Base-by-base conservation (phyloP, 2,329 filamentous ascomycete species). In the Stagonosporopsis chrysanthemi region DNA sequence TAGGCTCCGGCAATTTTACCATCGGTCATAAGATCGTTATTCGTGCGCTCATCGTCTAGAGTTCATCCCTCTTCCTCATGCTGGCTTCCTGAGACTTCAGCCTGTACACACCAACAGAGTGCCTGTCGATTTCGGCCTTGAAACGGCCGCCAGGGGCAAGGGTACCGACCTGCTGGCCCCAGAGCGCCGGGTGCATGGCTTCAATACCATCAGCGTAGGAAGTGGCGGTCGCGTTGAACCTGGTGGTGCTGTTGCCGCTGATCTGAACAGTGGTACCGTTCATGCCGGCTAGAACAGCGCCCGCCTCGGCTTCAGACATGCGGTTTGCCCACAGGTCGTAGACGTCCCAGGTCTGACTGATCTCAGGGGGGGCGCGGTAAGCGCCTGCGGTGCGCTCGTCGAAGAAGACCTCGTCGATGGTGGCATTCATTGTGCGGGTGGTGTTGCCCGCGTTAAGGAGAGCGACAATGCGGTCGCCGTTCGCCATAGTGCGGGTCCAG, bases 251-350 rank as follows among this genome's bases (percentile, higher is more conserved):
- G 36, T 72, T 72, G 1, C 73, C 75, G 11, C 67, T 72, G 53
- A 31, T 63, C 65, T 67, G 61, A 6, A 71, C 69, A 11, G 71
- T 70, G 2, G 71, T 78, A 0, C 78, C 78, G 47, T 78, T 74
- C 15, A 84, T 75, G 28, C 84, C 76, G 0, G 74, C 70, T 12
- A 85, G 74, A 28, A 85, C 76, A 0, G 74, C 69, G 23, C 67
- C 65, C 0, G 82, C 82, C 36, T 79, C 77, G 2, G 70, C 75
- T 42, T 80, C 73, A 19, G 69, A 74, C 82, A 86, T 84, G n/a
- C 84, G 75, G 58, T 81, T 80, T 4, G 78, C 82, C 84, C 84
- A 86, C 1, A 86, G 73, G 65, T 86, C 83, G 38, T 70, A 81
- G 6, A 86, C 72, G 58, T 84, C 82, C 82, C 82, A 86, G 0